phyloP scores from a whole-genome alignment of 495 filamentous ascomycete genomes.

The Neurospora hispaniola region DNA sequence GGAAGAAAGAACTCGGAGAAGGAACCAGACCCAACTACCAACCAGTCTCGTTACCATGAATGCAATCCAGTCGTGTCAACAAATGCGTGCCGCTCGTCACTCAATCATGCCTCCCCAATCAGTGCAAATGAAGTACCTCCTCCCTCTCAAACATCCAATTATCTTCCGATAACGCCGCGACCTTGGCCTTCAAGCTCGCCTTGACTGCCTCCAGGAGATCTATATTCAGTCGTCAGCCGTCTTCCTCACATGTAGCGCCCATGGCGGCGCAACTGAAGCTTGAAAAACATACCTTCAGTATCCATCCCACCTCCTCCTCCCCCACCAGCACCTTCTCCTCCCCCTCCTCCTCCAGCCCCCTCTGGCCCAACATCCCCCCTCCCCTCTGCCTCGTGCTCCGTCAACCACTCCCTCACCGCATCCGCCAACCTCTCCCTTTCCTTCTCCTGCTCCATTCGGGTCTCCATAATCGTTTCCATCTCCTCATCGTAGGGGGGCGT shows the following conservation, averaged over 20 bases:
- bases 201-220: conserved; percentile 64
- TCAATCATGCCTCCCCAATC: neutral
- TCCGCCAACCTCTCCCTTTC: conserved; percentile 42
- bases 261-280: neutral
- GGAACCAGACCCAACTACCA: neutral
- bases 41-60: neutral
- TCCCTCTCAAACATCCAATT: conserved; percentile 88
- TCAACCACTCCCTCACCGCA: conserved; percentile 36
- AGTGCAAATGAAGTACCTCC: conserved; percentile 30
- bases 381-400: neutral
- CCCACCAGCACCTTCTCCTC: neutral
- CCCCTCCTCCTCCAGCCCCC: neutral
- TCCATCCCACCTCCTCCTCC: neutral
- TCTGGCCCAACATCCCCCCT: neutral
- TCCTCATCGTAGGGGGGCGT: conserved; percentile 42
- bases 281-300: neutral
- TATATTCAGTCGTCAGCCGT: conserved; percentile 13
- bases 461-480: conserved; percentile 37
- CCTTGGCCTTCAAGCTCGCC: conserved; percentile 60
- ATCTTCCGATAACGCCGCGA: conserved; percentile 65
- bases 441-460: conserved; percentile 33
- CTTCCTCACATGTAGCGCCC: no score
- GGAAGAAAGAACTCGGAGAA: neutral
- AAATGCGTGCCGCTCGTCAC: neutral
- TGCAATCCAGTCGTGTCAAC: neutral